Evolutionary conservation across 2,329 filamentous ascomycete species (phyloP), one percentile per base, ranked within the genome.

Genomic region (Purpureocillium lavendulum): DNA sequence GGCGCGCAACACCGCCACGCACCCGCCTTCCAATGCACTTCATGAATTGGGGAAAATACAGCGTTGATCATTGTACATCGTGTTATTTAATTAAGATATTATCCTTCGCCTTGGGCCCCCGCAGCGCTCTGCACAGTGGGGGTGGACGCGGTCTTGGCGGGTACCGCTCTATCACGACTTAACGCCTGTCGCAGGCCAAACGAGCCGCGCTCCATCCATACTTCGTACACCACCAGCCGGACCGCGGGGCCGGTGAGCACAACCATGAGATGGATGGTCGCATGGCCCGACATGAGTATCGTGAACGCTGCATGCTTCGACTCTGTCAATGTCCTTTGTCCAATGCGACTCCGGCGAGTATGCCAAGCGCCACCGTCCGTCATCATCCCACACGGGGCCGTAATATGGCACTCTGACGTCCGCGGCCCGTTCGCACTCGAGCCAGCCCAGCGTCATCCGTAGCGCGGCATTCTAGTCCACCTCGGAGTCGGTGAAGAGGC

Each of bases 401-500:
- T 6, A 5, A 10, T 26, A 26, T 10, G 21, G 10, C 21, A 26
- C 21, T 26, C 21, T 26, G 21, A 10, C 21, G 10, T 26, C 21
- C 21, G 6, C 21, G 6, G 21, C 21, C 21, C 21, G 6, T 5
- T 6, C 6, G 21, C 21, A 5, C 21, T 26, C 36, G 8, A 42
- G 28, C 38, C 41, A 38, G 28, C 29, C 36, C 26, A 44, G 32
- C 37, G 36, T 38, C 41, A 33, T 38, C 32, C 40, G 38, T 31
- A 30, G 38, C 21, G 34, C 29, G 29, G 36, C 26, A 40, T 14
- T 43, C 46, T 58, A 56, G 45, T 55, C 48, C 46, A 46, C 45
- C 40, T 49, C 44, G 45, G 59, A 55, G 43, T 64, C 65, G 40
- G 50, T 55, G 29, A 63, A 55, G 11, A 58, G 59, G 12, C 56